A percentile compares a stretch with the other conserved stretches of the same genome.
These are phyloP conservation scores for Suhomyces sp. DNA, from an alignment of 805 yeast species.

Conservation along the genomic window DNA sequence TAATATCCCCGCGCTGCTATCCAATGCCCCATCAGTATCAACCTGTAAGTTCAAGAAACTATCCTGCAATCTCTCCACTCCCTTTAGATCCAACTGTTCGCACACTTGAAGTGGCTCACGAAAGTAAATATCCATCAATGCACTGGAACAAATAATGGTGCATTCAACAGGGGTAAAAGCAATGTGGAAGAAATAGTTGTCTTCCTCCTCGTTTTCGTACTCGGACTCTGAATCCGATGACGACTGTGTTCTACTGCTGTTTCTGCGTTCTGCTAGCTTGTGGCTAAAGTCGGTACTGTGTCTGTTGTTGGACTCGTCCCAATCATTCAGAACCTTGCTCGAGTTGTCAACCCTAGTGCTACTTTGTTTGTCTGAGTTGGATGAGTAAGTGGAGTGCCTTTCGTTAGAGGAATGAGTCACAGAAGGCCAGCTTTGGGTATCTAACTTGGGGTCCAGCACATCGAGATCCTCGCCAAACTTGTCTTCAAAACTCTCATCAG, in stretches of 20 bases:
- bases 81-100: conserved; percentile 26
- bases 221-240: conserved; percentile 5
- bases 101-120: conserved; percentile 36
- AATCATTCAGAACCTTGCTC: conserved; percentile 19
- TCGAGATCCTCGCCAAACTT: neutral
- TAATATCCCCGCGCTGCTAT: conserved; percentile 49
- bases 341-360: conserved; percentile 22
- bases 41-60: conserved; percentile 54
- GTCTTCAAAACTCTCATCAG: conserved; percentile 5
- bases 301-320: neutral
- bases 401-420: neutral
- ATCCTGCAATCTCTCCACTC: conserved; percentile 40
- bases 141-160: conserved; percentile 52
- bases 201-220: conserved; percentile 13
- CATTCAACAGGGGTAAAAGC: conserved; percentile 64
- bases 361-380: neutral
- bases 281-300: neutral
- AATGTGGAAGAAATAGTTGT: conserved; percentile 51
- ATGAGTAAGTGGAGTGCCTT: neutral
- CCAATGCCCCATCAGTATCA: conserved; percentile 56
- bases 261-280: neutral
- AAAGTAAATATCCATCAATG: conserved; percentile 37
- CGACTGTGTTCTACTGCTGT: conserved; percentile 5
- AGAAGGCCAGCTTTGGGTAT: neutral
- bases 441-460: neutral